phyloP scores from a whole-genome alignment of 331 rosid genomes.

The Malus hybrid region DNA sequence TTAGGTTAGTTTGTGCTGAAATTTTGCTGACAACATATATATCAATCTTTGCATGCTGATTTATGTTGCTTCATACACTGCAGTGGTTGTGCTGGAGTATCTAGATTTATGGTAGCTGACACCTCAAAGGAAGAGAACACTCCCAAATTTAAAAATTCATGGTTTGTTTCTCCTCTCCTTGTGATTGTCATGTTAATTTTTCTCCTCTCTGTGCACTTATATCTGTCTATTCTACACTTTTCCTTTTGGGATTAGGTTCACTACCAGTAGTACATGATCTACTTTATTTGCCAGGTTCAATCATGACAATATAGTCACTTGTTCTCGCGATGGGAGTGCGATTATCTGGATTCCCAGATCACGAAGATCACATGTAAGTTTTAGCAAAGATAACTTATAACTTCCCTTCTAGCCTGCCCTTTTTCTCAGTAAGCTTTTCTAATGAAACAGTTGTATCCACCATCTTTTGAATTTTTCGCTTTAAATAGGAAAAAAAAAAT shows the following conservation, averaged over 20 bases:
- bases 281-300: constrained; percentile 60
- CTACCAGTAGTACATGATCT: constrained; percentile 8
- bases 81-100: constrained; percentile 90
- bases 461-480: neutral
- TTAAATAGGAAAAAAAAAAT: neutral
- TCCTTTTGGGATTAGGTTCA: neutral
- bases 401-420: constrained; percentile 9
- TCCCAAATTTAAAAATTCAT: constrained; percentile 88
- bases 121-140: constrained; percentile 77
- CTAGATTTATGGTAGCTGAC: constrained; percentile 62
- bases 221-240: neutral
- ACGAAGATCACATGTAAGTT: constrained; percentile 83
- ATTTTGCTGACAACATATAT: constrained; percentile 1
- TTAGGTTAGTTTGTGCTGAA: constrained; percentile 52
- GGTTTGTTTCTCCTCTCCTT: constrained; percentile 40
- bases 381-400: constrained; percentile 6
- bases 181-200: constrained; percentile 5
- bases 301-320: constrained; percentile 92
- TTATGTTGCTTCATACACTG: constrained; percentile 31
- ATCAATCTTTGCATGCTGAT: constrained; percentile 23
- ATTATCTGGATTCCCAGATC: constrained; percentile 95
- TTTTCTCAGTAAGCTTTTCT: neutral
- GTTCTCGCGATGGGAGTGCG: constrained; percentile 99
- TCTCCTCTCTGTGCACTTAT: neutral
- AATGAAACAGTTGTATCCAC: neutral